Evolutionary conservation across 257 asterid species (phyloP).

Genomic region (Penstemon barbatus): DNA sequence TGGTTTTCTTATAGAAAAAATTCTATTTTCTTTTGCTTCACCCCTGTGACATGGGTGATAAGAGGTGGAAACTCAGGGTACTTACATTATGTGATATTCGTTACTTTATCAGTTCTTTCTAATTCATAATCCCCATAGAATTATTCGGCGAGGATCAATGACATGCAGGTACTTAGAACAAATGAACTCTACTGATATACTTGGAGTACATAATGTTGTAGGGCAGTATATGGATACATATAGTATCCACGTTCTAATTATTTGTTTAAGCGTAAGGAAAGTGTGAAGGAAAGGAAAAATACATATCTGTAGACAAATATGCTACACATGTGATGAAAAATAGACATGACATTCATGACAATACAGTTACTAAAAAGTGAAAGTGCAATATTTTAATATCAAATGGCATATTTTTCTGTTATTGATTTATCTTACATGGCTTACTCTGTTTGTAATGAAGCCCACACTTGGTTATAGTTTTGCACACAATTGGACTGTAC

Average conservation of each 20-base stretch:
- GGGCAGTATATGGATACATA: neutral
- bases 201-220: neutral
- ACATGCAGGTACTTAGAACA: neutral
- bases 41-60: conserved; percentile 86
- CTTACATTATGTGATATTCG: conserved; percentile 7
- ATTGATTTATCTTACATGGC: neutral
- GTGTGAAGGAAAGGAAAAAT: neutral
- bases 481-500: no score
- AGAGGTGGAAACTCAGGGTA: conserved; percentile 52
- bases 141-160: conserved; percentile 8
- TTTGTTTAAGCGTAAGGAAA: neutral
- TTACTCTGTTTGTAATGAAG: no score
- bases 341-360: no score
- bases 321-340: neutral
- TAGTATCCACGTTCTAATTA: neutral
- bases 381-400: neutral
- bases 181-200: neutral
- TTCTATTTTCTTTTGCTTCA: no score
- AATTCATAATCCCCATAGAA: conserved; percentile 4
- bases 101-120: neutral
- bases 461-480: no score
- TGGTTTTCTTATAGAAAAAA: no score
- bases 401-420: neutral
- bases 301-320: no score
- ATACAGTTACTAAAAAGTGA: neutral